Base-by-base conservation (phyloP, 768 basidiomycete genomes). In the Gyrodon lividus region DNA sequence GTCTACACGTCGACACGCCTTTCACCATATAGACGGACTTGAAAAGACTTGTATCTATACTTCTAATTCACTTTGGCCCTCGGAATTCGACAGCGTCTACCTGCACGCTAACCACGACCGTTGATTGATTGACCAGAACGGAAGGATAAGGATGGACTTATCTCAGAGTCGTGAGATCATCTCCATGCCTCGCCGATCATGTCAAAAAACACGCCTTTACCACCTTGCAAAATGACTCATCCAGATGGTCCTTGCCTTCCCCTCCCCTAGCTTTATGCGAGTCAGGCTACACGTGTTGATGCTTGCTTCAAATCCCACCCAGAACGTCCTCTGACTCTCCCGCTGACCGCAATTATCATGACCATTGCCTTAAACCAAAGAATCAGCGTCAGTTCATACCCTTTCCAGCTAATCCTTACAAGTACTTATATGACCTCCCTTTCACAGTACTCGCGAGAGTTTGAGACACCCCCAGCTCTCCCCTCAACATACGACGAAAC, bases 1-100 rank as follows among this genome's bases (percentile, higher is more conserved):
- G 92, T 17, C 70, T 94, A 55, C 92, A 95, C 60, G 87, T 87
- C 57, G 81, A 84, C 60, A 80, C 84, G 50, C 84, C 87, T 16
- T 80, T 77, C 73, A 73, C 71, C 52, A 76, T 82, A 64, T 78
- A 59, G 55, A 52, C 46, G 58, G 30, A 67, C 33, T n/a, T n/a
- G n/a, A n/a, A n/a, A n/a, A n/a, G n/a, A n/a, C n/a, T n/a, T 52
- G 22, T 28, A 38, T 24, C 20, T 43, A 35, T 37, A 30, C 20
- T 47, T 35, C 26, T 51, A 46, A 47, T 47, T 13, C 35, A 38
- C 23, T 16, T n/a, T 34, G 6, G 42, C 51, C 43, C 51, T 17
- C 20, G 38, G n/a, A n/a, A 16, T 38, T 10, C 23, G 22, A 22
- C 39, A 17, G 12, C 13, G 19, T 22, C 20, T 7, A 38, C 20